Conservation (phyloP, 805 yeast genomes). For the Yamadazyma sp. region DNA sequence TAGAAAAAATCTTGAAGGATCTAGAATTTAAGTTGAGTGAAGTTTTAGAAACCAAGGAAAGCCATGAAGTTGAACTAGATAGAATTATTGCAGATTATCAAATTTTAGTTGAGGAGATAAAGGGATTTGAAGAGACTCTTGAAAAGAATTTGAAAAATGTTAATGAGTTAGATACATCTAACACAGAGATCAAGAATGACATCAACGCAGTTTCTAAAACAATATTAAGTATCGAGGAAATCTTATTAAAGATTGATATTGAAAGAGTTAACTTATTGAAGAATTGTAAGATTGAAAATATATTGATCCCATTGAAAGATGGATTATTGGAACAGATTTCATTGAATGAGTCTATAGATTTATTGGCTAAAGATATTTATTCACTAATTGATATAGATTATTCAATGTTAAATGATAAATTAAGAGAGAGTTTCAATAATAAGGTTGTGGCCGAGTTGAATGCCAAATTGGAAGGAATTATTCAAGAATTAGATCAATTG, state of each 20-base stretch:
- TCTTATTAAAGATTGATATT: conserved; percentile 48
- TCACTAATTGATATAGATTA: conserved; percentile 54
- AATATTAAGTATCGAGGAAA: conserved; percentile 46
- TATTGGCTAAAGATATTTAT: conserved; percentile 38
- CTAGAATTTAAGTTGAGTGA: conserved; percentile 31
- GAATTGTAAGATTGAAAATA: conserved; percentile 71
- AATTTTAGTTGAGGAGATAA: conserved; percentile 19
- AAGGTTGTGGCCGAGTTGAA: conserved; percentile 37
- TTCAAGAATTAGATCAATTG: conserved; percentile 42
- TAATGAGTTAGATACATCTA: conserved; percentile 29
- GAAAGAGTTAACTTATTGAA: conserved; percentile 60
- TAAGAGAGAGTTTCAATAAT: conserved; percentile 38
- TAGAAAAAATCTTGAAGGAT: conserved; percentile 37
- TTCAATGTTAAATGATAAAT: conserved; percentile 39
- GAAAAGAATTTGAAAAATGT: conserved; percentile 19
- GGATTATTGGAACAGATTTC: conserved; percentile 64
- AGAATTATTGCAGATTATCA: conserved; percentile 27
- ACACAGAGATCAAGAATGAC: conserved; percentile 38
- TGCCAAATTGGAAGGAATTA: conserved; percentile 30
- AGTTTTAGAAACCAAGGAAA: conserved; percentile 32
- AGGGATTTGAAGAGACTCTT: conserved; percentile 8
- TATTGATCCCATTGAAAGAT: conserved; percentile 57
- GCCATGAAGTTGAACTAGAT: conserved; percentile 20
- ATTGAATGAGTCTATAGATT: conserved; percentile 48
- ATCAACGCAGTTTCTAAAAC: conserved; percentile 27